Evolutionary conservation across 768 basidiomycete species (phyloP), one percentile per base, ranked within the genome.

Genomic region (Pisolithus marmoratus): DNA sequence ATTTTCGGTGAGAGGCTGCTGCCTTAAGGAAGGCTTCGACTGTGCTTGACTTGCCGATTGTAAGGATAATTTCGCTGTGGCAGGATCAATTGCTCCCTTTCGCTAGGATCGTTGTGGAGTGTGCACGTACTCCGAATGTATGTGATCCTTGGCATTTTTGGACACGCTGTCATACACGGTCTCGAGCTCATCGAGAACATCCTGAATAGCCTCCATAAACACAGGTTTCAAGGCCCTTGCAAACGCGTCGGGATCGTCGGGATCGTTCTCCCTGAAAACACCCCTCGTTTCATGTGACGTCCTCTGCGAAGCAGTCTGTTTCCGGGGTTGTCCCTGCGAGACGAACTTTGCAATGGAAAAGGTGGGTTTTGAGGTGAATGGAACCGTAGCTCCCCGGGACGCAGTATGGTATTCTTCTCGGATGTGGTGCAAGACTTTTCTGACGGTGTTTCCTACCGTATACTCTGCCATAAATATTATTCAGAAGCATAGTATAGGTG

Each of bases 161-260:
- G 90, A 89, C 19, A 98, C 86, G 60, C 87, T 94, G 59, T 96
- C 90, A 60, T 97, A 92, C 1, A 95, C 94, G 2, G 90, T 94
- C 66, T 96, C 94, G 36, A 99, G 75, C 68, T 99, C 96, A 58
- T 96, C 93, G 42, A 96, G 77, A 17, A 97, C 90, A 63, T 97
- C 95, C 63, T 95, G 89, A 48, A 99, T 94, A 7, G 94, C 96
- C 68, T 96, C 93, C 79, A 97, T 92, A 50, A 99, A 76, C 1
- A 96, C 87, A 2, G 95, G 95, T 70, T 94, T 96, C 48, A 98
- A 67, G 34, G 80, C 80, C 38, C 77, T 72, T 8, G 89, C 83
- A 61, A 90, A 89, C 15, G 85, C 83, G 61, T 90, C 87, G 0
- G 85, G 86, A 66, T 90, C 88, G 50, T 87, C 80, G 0, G 80